phyloP scores from a whole-genome alignment of 257 asterid species.

The Linaria vulgaris region DNA sequence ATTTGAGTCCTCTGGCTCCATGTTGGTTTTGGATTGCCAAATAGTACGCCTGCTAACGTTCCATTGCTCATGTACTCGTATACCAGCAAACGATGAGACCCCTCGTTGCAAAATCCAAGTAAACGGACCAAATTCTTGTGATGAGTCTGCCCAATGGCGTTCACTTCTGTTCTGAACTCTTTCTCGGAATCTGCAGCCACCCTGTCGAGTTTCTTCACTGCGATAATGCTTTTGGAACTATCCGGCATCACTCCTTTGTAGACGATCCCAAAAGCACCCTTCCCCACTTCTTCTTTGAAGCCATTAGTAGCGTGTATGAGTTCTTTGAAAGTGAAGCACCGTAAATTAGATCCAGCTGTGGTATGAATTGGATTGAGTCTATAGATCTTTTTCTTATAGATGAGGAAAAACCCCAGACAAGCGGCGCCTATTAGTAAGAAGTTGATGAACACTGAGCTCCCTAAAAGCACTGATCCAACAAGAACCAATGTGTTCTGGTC shows the following conservation, averaged over 20 bases:
- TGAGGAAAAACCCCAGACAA: conserved; percentile 27
- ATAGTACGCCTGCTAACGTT: conserved; percentile 42
- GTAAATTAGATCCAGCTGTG: conserved; percentile 22
- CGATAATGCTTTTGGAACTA: conserved; percentile 22
- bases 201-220: conserved; percentile 54
- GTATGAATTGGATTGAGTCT: not conserved
- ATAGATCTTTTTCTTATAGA: conserved; percentile 19
- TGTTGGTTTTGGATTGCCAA: conserved; percentile 33
- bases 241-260: conserved; percentile 43
- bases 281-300: conserved; percentile 49
- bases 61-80: conserved; percentile 54
- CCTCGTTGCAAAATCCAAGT: conserved; percentile 56
- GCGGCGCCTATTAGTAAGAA: conserved; percentile 28
- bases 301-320: conserved; percentile 42
- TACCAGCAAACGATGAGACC: conserved; percentile 39
- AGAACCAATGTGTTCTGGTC: conserved; percentile 27
- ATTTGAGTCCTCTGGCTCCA: conserved; percentile 54
- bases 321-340: conserved; percentile 40
- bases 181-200: conserved; percentile 48
- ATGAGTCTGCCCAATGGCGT: conserved; percentile 52
- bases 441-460: conserved; percentile 51
- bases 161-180: conserved; percentile 60
- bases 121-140: conserved; percentile 64
- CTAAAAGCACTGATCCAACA: conserved; percentile 43
- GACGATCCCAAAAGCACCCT: conserved; percentile 65